These are phyloP conservation scores for Prunus armeniaca DNA, from an alignment of 306 rosid genomes.

Conservation along the genomic window DNA sequence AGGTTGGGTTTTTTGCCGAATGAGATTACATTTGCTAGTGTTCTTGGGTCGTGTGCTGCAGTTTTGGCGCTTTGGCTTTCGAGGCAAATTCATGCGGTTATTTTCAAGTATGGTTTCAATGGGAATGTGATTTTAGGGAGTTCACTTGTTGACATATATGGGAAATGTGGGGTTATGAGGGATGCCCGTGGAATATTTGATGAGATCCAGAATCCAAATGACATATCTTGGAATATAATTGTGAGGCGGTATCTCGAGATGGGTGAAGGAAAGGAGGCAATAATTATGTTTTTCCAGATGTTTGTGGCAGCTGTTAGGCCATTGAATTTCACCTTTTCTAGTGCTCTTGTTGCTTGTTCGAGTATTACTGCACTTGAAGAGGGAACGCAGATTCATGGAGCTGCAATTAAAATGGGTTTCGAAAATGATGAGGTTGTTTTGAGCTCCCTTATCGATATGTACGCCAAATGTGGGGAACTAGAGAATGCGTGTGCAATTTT, in stretches of 20 bases:
- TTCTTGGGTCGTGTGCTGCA: conserved; percentile 54
- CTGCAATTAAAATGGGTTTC: conserved; percentile 46
- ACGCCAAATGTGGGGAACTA: conserved; percentile 55
- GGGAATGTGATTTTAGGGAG: conserved; percentile 56
- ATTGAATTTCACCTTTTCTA: conserved; percentile 54
- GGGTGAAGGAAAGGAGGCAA: conserved; percentile 46
- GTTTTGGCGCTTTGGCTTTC: conserved; percentile 34
- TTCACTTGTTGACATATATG: conserved; percentile 73
- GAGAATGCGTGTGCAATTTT: conserved; percentile 49
- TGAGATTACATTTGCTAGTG: conserved; percentile 48
- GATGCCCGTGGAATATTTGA: conserved; percentile 57
- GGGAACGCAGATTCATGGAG: conserved; percentile 69
- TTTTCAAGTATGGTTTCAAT: conserved; percentile 45
- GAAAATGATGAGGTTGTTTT: conserved; percentile 51
- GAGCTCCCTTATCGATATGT: conserved; percentile 56
- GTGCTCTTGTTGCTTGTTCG: conserved; percentile 62
- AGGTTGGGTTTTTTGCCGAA: conserved; percentile 34
- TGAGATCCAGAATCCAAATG: conserved; percentile 58
- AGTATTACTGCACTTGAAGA: conserved; percentile 40
- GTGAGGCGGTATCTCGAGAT: conserved; percentile 68
- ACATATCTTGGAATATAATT: conserved; percentile 71
- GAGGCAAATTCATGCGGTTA: conserved; percentile 53
- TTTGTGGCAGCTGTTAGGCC: conserved; percentile 38
- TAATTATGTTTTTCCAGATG: conserved; percentile 55
- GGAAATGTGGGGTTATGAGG: conserved; percentile 45